Percentiles rank a stretch among this genome's conserved stretches.
phyloP scores from a whole-genome alignment of 2,329 filamentous ascomycete genomes.

The Sphaerulina vaccinii region DNA sequence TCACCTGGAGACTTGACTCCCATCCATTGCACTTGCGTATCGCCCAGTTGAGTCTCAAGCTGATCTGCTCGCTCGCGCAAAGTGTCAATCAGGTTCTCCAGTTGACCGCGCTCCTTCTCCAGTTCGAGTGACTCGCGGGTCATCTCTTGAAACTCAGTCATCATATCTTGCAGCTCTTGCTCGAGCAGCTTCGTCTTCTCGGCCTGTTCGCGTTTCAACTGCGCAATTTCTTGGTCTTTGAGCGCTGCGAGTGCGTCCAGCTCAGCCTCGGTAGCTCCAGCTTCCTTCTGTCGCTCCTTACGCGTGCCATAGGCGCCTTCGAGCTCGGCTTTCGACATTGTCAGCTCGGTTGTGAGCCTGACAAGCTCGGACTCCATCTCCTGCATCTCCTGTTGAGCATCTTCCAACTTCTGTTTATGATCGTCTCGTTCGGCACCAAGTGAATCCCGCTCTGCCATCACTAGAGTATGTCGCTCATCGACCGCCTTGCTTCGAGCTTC shows the following conservation, averaged over 20 bases:
- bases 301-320: constrained; percentile 89
- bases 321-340: constrained; percentile 86
- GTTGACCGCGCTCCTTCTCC: constrained; percentile 66
- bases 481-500: constrained; percentile 37
- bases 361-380: constrained; percentile 63
- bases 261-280: constrained; percentile 57
- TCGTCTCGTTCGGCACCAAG: constrained; percentile 23
- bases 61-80: constrained; percentile 63
- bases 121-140: constrained; percentile 68
- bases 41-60: constrained; percentile 63
- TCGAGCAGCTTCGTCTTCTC: constrained; percentile 52
- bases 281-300: constrained; percentile 66
- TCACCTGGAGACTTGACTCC: constrained; percentile 56
- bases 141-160: constrained; percentile 68
- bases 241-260: constrained; percentile 45
- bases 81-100: constrained; percentile 63
- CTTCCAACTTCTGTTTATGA: constrained; percentile 27
- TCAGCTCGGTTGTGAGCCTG: constrained; percentile 72
- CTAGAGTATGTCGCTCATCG: constrained; percentile 34
- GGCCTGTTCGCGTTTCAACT: constrained; percentile 27
- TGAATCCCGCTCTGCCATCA: constrained; percentile 27
- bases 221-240: constrained; percentile 48
- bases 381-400: constrained; percentile 36
- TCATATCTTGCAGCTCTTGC: constrained; percentile 64
- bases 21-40: constrained; percentile 66